Evolutionary conservation across 805 yeast genomes (phyloP).

Genomic region (Cyberlindnera mycetangii): DNA sequence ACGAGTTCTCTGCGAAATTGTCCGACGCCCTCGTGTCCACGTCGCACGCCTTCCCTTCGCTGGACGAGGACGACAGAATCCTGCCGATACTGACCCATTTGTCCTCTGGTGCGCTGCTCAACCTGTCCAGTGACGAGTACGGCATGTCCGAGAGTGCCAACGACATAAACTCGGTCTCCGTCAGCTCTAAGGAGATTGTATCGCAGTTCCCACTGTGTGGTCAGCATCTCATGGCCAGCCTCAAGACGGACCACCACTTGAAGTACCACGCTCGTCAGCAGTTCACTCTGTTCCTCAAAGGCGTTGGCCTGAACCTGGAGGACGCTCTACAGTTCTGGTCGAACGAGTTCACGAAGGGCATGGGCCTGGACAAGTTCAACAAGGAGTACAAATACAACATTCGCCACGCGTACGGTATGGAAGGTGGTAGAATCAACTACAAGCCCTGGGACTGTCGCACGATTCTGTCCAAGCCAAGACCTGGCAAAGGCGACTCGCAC

Average conservation of each 20-base stretch:
- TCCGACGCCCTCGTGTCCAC: conserved; percentile 56
- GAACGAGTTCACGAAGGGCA: conserved; percentile 59
- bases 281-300: conserved; percentile 78
- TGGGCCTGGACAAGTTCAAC: conserved; percentile 71
- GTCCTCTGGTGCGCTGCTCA: conserved; percentile 64
- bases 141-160: conserved; percentile 24
- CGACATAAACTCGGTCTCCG: conserved; percentile 59
- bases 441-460: conserved; percentile 83
- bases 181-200: conserved; percentile 51
- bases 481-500: conserved; percentile 67
- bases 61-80: conserved; percentile 90
- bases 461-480: conserved; percentile 69
- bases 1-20: conserved; percentile 56
- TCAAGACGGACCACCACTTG: conserved; percentile 64
- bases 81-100: conserved; percentile 80
- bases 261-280: conserved; percentile 85
- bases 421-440: conserved; percentile 84
- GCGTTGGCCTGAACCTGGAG: conserved; percentile 82
- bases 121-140: conserved; percentile 18
- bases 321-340: conserved; percentile 89
- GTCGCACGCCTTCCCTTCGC: conserved; percentile 71
- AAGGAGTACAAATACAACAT: conserved; percentile 88
- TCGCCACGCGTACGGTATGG: conserved; percentile 87
- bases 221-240: conserved; percentile 58
- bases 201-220: conserved; percentile 84